Evolutionary conservation across 306 rosid genomes (phyloP).

Genomic region (Delonix regia): DNA sequence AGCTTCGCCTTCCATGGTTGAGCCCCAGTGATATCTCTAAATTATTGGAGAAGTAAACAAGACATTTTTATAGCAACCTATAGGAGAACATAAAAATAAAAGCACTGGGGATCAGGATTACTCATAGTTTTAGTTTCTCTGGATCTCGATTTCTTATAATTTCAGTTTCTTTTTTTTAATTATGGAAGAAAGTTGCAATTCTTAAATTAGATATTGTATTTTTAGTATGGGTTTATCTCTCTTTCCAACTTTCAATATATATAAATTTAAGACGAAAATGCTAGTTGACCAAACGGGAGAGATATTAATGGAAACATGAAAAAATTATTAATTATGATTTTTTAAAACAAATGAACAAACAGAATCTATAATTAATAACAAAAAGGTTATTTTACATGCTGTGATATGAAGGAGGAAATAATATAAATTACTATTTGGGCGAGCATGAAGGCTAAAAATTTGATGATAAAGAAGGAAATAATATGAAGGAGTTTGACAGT

Average conservation of each 20-base stretch:
- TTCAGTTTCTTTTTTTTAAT: background rate
- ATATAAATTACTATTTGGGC: too few relatives aligned
- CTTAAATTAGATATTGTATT: background rate
- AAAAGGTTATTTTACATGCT: too few relatives aligned
- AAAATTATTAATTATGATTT: background rate
- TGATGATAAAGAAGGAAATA: too few relatives aligned
- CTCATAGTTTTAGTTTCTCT: background rate
- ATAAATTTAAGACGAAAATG: too few relatives aligned
- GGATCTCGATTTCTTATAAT: background rate
- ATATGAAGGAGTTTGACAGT: too few relatives aligned
- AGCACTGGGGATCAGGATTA: background rate
- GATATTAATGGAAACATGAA: background rate
- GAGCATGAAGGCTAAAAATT: too few relatives aligned
- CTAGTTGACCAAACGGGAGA: background rate
- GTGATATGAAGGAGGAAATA: too few relatives aligned
- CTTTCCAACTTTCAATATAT: background rate
- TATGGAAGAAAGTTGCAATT: background rate
- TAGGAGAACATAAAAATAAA: constrained; percentile 7
- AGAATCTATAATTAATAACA: too few relatives aligned
- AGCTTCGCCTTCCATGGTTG: background rate
- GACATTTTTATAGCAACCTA: background rate
- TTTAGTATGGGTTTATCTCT: background rate
- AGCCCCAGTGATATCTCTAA: background rate
- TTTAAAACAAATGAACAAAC: background rate
- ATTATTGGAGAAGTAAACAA: background rate